Evolutionary conservation across 2,329 filamentous ascomycete genomes (phyloP), one percentile per base, ranked within the genome.

Genomic region (Didymellaceae sp.): DNA sequence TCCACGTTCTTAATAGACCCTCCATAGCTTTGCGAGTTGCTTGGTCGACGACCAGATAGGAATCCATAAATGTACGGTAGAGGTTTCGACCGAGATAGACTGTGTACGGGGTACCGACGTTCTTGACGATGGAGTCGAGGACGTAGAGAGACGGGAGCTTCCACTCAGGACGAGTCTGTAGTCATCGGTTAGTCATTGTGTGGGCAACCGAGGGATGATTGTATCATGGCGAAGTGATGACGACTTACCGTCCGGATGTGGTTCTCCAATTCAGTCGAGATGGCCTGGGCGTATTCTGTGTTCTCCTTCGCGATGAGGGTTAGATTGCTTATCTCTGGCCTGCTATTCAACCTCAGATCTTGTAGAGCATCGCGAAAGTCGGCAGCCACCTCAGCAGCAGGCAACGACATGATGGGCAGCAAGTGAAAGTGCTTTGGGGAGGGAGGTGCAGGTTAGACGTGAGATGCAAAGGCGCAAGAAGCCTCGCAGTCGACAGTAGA

Each of bases 251-350:
- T 89, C 75, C 91, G 87, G 74, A 99, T 97, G 70, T 99, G 94
- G 59, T 92, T 89, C 73, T 96, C 90, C 63, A 99, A 78, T 39
- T 90, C 90, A 67, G 90, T 86, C 14, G 94, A 92, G 66, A 99
- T 97, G 59, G 89, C 90, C 74, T 95, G 85, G 26, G 94, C 94
- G 79, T 97, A 89, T 75, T 96, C 91, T 60, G 92, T 97, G 68
- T 96, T 96, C 75, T 99, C 94, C 74, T 95, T 91, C 53, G 94
- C 94, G 76, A 99, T 97, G 73, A 96, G 86, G 56, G 94, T 99
- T 77, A 99, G 78, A 77, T 95, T 97, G 81, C 89, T 93, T 74
- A 99, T 99, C 77, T 97, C 93, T 75, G 91, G 91, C 70, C 91
- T 88, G 76, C 91, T 90, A 77, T 97, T 97, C 71, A 87, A 84